Conservation (phyloP, 2,329 filamentous ascomycete genomes). For the Ilyonectria destructans region DNA sequence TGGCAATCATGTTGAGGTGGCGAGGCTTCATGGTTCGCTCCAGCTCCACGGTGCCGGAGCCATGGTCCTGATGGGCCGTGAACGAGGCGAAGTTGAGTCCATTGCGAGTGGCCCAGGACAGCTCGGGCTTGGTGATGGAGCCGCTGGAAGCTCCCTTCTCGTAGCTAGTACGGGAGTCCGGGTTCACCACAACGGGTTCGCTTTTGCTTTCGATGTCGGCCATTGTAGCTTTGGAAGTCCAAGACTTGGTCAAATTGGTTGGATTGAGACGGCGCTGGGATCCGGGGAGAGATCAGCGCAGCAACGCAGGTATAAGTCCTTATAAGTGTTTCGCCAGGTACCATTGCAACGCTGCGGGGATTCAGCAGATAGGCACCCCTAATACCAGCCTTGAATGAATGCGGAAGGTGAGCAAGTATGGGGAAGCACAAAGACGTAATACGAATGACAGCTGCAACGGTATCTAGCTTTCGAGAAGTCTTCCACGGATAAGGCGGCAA, state of each 20-base stretch:
- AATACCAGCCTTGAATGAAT: slow-evolving; percentile 19
- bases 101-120: slow-evolving; percentile 49
- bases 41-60: slow-evolving; percentile 42
- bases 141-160: slow-evolving; percentile 39
- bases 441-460: slow-evolving; percentile 17
- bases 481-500: slow-evolving; percentile 34
- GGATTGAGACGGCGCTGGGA: not conserved
- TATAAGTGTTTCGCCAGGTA: not conserved
- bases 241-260: not conserved
- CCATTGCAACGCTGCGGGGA: not conserved
- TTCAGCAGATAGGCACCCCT: slow-evolving; percentile 12
- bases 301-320: slow-evolving; percentile 14
- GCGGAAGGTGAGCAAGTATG: slow-evolving; percentile 25
- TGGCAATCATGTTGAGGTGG: slow-evolving; percentile 50
- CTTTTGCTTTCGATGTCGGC: slow-evolving; percentile 39
- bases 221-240: slow-evolving; percentile 29
- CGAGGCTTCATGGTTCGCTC: slow-evolving; percentile 49
- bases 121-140: slow-evolving; percentile 6
- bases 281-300: not conserved
- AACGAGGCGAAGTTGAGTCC: slow-evolving; percentile 46
- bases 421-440: slow-evolving; percentile 32
- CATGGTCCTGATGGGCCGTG: slow-evolving; percentile 42
- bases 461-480: slow-evolving; percentile 20
- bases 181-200: slow-evolving; percentile 37
- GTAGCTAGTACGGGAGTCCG: slow-evolving; percentile 32